Evolutionary conservation across 495 filamentous ascomycete genomes (phyloP).

Genomic region (Hypoxylon perforatum): DNA sequence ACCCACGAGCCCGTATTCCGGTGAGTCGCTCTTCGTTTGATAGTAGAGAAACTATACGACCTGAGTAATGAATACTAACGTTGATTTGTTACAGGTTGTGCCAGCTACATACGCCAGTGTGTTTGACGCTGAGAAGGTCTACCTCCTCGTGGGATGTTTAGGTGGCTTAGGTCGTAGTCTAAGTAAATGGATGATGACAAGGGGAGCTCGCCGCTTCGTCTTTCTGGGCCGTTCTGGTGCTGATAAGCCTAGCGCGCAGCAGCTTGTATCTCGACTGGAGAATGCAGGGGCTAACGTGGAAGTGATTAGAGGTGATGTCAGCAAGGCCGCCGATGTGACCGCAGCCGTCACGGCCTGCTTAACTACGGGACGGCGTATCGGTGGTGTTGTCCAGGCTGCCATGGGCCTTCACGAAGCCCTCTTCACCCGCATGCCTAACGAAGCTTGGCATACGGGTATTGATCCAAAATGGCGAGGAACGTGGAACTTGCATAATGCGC

Average conservation of each 20-base stretch:
- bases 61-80: not conserved
- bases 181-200: conserved; percentile 57
- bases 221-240: conserved; percentile 60
- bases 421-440: conserved; percentile 54
- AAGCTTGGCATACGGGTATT: conserved; percentile 50
- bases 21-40: too few relatives aligned
- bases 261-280: conserved; percentile 47
- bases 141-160: conserved; percentile 64
- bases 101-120: conserved; percentile 14
- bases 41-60: too few relatives aligned
- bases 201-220: conserved; percentile 59
- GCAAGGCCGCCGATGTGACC: conserved; percentile 29
- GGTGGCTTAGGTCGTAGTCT: conserved; percentile 66
- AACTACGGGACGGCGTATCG: conserved; percentile 25
- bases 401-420: conserved; percentile 58
- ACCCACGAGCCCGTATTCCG: conserved; percentile 30
- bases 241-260: conserved; percentile 29
- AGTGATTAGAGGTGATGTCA: conserved; percentile 42
- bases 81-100: conserved; percentile 3
- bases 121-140: conserved; percentile 49
- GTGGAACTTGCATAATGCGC: conserved; percentile 47
- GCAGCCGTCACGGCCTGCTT: conserved; percentile 24
- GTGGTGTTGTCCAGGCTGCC: conserved; percentile 46
- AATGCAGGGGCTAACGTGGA: conserved; percentile 25
- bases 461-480: conserved; percentile 57